Conservation (phyloP, 495 filamentous ascomycete species). For the Penicillium herquei region DNA sequence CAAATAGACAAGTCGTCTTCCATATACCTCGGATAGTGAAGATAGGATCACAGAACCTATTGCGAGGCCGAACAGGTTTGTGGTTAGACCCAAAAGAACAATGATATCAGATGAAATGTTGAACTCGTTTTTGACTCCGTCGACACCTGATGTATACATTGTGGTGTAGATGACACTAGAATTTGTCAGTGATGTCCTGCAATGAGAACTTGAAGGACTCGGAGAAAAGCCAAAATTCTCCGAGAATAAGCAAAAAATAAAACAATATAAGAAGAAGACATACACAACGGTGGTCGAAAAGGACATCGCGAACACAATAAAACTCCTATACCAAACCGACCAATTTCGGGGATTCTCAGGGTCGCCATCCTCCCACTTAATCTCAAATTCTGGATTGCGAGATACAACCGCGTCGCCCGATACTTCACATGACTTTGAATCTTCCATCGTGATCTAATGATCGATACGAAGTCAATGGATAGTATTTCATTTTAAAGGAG, state of each 20-base stretch:
- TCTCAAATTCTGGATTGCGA: constrained; percentile 58
- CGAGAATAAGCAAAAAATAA: too few species aligned
- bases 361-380: constrained; percentile 60
- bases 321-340: constrained; percentile 60
- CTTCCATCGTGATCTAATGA: neutral
- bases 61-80: constrained; percentile 67
- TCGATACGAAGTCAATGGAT: neutral
- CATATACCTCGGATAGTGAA: constrained; percentile 74
- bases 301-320: constrained; percentile 58
- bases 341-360: constrained; percentile 67
- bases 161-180: constrained; percentile 68
- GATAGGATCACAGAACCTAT: constrained; percentile 68
- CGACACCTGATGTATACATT: constrained; percentile 67
- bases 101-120: constrained; percentile 50
- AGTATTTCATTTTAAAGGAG: neutral
- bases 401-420: neutral
- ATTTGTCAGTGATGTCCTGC: neutral
- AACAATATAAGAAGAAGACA: constrained; percentile 5
- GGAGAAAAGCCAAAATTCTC: too few species aligned
- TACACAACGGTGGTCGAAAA: constrained; percentile 64
- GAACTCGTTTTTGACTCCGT: constrained; percentile 66
- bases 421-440: neutral
- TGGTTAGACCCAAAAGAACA: constrained; percentile 70
- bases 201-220: neutral
- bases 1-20: constrained; percentile 67